Percentiles rank a stretch among this genome's conserved stretches.
Conservation (phyloP, 805 yeast species). For the Brettanomyces custersianus region DNA sequence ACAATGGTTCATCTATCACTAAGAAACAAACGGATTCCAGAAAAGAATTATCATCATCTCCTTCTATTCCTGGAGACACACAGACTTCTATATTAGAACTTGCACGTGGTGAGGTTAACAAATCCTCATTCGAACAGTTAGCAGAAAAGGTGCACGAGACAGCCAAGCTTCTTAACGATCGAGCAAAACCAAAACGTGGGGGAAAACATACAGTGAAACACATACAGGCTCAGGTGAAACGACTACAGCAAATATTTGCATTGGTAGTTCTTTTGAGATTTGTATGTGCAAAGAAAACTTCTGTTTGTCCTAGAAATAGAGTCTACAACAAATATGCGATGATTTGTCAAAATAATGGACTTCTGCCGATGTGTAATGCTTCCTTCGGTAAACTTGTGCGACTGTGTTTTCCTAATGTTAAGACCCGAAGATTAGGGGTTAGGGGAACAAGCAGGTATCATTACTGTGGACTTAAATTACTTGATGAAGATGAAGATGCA, state of each 20-base stretch:
- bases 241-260: constrained; percentile 71
- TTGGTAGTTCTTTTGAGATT: constrained; percentile 69
- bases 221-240: constrained; percentile 29
- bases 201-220: no score
- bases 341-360: constrained; percentile 43
- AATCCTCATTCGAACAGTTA: no score
- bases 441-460: constrained; percentile 80
- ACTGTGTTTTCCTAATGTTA: constrained; percentile 53
- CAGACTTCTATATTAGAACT: no score
- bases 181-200: no score
- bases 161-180: no score
- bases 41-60: no score
- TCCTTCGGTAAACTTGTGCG: constrained; percentile 70
- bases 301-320: constrained; percentile 56
- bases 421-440: constrained; percentile 72
- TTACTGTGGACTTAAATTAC: constrained; percentile 62
- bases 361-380: constrained; percentile 62
- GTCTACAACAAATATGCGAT: constrained; percentile 61
- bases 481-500: constrained; percentile 25
- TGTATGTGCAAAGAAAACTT: constrained; percentile 40
- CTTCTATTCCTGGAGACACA: no score
- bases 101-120: no score
- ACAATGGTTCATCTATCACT: no score
- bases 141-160: no score
- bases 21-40: no score